Percentiles rank a stretch among this genome's conserved stretches.
These are phyloP conservation scores for Pestalotiopsis sp. DNA, from an alignment of 2,329 filamentous ascomycete genomes.

Conservation along the genomic window DNA sequence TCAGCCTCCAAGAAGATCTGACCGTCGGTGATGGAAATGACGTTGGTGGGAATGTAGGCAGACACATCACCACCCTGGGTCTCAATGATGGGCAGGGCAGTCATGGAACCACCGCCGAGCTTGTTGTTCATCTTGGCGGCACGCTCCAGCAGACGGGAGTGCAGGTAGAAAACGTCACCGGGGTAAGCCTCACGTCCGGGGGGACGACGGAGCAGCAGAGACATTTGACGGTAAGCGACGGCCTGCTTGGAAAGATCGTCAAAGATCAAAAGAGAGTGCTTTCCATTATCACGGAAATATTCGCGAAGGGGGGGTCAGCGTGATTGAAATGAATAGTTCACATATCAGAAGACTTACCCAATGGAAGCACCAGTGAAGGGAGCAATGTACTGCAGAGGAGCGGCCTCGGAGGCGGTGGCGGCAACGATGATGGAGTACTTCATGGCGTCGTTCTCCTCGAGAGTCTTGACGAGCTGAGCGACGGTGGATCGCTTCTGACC, in stretches of 20 bases:
- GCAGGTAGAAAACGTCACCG: slow-evolving; percentile 98
- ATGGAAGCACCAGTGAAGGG: slow-evolving; percentile 78
- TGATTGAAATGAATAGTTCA: background rate
- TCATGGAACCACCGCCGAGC: slow-evolving; percentile 93
- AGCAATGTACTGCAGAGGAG: slow-evolving; percentile 89
- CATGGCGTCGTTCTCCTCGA: slow-evolving; percentile 99
- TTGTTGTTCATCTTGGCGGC: slow-evolving; percentile 98
- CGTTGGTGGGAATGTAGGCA: slow-evolving; percentile 99
- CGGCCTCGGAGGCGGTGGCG: slow-evolving; percentile 95
- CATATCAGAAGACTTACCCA: background rate
- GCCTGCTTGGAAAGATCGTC: slow-evolving; percentile 99
- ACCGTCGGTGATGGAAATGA: slow-evolving; percentile 99
- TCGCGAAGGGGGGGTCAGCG: slow-evolving; percentile 49
- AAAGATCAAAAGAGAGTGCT: slow-evolving; percentile 86
- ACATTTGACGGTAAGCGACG: slow-evolving; percentile 98
- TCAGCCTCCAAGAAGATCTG: slow-evolving; percentile 99
- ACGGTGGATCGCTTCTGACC: slow-evolving; percentile 99
- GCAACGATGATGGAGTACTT: slow-evolving; percentile 95
- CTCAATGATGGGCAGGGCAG: slow-evolving; percentile 96
- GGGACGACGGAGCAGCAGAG: slow-evolving; percentile 93
- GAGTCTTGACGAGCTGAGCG: slow-evolving; percentile 98
- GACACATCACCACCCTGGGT: slow-evolving; percentile 99
- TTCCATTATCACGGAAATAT: slow-evolving; percentile 79
- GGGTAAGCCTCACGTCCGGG: slow-evolving; percentile 99
- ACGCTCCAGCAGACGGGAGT: slow-evolving; percentile 99